These are phyloP conservation scores for Penicillium sp. DNA, from an alignment of 2,329 filamentous ascomycete species.

Conservation along the genomic window DNA sequence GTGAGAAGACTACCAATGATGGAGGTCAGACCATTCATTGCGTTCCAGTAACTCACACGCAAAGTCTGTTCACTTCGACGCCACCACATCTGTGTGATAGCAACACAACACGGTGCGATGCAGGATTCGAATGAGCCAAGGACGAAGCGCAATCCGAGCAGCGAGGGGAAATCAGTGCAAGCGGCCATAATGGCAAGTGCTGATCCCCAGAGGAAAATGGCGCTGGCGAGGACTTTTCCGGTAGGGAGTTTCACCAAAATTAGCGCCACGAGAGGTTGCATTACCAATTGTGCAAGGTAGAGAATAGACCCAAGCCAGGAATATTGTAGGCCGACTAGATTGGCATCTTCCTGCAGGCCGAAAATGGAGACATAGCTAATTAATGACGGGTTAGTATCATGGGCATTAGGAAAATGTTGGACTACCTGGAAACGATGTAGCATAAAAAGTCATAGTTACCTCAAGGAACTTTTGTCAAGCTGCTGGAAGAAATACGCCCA, in stretches of 20 bases:
- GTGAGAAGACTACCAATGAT: slow-evolving; percentile 51
- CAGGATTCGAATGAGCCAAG: slow-evolving; percentile 34
- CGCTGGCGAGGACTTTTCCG: slow-evolving; percentile 46
- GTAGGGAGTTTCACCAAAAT: slow-evolving; percentile 38
- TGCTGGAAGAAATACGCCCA: slow-evolving; percentile 53
- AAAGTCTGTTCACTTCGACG: slow-evolving; percentile 51
- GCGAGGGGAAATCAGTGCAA: slow-evolving; percentile 41
- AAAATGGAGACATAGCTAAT: slow-evolving; percentile 20
- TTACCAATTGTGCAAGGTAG: slow-evolving; percentile 52
- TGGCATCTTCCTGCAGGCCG: slow-evolving; percentile 41
- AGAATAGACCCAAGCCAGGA: slow-evolving; percentile 56
- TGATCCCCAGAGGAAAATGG: slow-evolving; percentile 49
- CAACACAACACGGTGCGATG: slow-evolving; percentile 46
- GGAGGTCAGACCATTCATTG: slow-evolving; percentile 53
- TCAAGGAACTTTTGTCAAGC: slow-evolving; percentile 39
- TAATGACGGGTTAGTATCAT: neutral
- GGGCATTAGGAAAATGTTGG: neutral
- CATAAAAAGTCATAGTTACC: neutral
- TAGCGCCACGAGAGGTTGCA: slow-evolving; percentile 49
- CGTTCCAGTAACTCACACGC: slow-evolving; percentile 52
- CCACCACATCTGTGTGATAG: slow-evolving; percentile 57
- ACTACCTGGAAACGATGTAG: neutral
- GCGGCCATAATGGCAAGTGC: slow-evolving; percentile 46
- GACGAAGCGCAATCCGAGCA: slow-evolving; percentile 41
- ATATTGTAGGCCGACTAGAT: slow-evolving; percentile 42